Evolutionary conservation across 192 early-diverging fungal species (phyloP).

Genomic region (Backusella liffmaniae): DNA sequence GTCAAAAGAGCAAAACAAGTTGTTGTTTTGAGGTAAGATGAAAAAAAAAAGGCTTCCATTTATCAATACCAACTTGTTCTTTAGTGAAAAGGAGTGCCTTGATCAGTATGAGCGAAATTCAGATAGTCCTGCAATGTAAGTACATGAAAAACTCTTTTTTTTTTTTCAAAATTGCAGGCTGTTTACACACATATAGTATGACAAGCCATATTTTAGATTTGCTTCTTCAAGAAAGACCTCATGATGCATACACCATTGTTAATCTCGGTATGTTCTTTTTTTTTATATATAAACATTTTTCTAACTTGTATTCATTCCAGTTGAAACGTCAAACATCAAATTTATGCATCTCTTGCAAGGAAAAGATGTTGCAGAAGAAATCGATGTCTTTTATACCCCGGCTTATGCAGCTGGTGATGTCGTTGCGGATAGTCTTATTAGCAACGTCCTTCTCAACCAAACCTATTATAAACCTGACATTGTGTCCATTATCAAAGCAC

Average conservation of each 20-base stretch:
- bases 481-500: conserved; percentile 54
- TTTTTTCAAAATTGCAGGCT: background rate
- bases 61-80: background rate
- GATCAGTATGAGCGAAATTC: conserved; percentile 41
- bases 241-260: conserved; percentile 38
- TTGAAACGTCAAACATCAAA: conserved; percentile 53
- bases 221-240: conserved; percentile 40
- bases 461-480: conserved; percentile 53
- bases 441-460: conserved; percentile 46
- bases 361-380: conserved; percentile 32
- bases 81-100: conserved; percentile 31
- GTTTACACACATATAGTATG: conserved; percentile 41
- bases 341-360: conserved; percentile 47
- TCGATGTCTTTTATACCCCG: conserved; percentile 50
- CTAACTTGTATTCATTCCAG: background rate
- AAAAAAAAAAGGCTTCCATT: background rate
- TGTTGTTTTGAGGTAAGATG: conserved; percentile 37
- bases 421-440: conserved; percentile 50
- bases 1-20: conserved; percentile 43
- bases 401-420: conserved; percentile 65
- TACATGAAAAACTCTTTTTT: background rate
- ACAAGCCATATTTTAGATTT: conserved; percentile 56
- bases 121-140: conserved; percentile 42
- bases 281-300: background rate
- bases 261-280: conserved; percentile 26